Base-by-base conservation (phyloP, 164 flowering plant species). In the Malania oleifera region DNA sequence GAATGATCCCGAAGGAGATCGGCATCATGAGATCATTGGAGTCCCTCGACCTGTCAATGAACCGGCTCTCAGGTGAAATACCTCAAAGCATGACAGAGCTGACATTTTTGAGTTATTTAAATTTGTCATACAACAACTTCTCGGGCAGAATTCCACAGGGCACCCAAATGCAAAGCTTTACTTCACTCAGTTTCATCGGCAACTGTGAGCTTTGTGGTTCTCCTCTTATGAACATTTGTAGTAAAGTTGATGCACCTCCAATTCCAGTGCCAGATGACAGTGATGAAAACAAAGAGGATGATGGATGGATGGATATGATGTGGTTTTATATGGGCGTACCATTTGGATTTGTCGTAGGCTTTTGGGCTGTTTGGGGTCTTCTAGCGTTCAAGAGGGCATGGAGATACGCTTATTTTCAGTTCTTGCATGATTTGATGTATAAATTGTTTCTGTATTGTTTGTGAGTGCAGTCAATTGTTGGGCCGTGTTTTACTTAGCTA, bases 11-110 rank as follows among this genome's bases (percentile, higher is more conserved):
- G 0, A 13, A 29, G 3, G 37, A 19, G 34, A 62, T 62, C 8
- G 65, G 65, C 1, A 1, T 23, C 31, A 53, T 62, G 65, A 29
- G 23, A 45, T 43, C 59, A 19, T 31, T 62, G 18, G 65, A 62
- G 22, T 62, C 65, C 0, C 52, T 53, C 3, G 65, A 62, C 27
- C 22, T 62, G 13, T 62, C 65, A 13, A 20, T 25, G 26, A 62
- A 62, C 19, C 23, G 44, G 18, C 41, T 62, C 27, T 28, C 43
- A 0, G 65, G 52, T 8, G 29, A 18, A 29, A 62, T 62, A 27
- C 65, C 58, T 1, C n/a, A 20, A 2, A 54, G 59, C 52, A 13
- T 62, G 22, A 10, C 59, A 1, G 37, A 22, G 1, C 19, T 62
- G 22, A 53, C 11, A 14, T 43, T 22, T 17, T 34, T 62, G 54